Evolutionary conservation across 805 yeast genomes (phyloP).

Genomic region (Candida nanaspora): DNA sequence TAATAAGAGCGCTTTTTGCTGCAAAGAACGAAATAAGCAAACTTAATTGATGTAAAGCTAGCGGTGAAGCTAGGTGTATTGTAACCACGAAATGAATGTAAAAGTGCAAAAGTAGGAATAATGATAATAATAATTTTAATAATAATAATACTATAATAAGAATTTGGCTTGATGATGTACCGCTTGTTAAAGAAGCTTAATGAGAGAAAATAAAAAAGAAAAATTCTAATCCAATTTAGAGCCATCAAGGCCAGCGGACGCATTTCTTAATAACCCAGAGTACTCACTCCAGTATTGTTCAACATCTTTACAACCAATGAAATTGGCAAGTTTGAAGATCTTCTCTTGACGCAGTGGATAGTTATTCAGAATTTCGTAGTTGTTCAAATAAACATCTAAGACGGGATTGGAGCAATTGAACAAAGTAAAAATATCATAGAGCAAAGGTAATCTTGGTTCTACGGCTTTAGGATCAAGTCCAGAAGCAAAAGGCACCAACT

Average conservation of each 20-base stretch:
- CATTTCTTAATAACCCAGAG: slow-evolving; percentile 4
- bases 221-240: background rate
- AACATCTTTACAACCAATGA: slow-evolving; percentile 24
- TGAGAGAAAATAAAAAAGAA: no score
- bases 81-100: no score
- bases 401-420: slow-evolving; percentile 14
- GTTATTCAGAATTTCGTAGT: slow-evolving; percentile 11
- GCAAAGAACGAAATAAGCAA: no score
- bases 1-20: no score
- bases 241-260: background rate
- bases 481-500: slow-evolving; percentile 18
- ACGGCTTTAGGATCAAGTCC: slow-evolving; percentile 19
- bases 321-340: slow-evolving; percentile 19
- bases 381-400: slow-evolving; percentile 13
- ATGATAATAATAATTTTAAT: no score
- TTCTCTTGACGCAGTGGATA: slow-evolving; percentile 12
- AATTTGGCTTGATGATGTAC: no score
- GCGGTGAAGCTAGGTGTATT: no score
- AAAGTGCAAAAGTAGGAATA: no score
- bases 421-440: slow-evolving; percentile 17
- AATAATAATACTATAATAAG: no score
- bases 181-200: no score
- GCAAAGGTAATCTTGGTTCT: slow-evolving; percentile 16
- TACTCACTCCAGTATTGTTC: slow-evolving; percentile 22
- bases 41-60: no score